These are phyloP conservation scores for Termitomyces sp. DNA, from an alignment of 768 basidiomycete species.

Conservation along the genomic window DNA sequence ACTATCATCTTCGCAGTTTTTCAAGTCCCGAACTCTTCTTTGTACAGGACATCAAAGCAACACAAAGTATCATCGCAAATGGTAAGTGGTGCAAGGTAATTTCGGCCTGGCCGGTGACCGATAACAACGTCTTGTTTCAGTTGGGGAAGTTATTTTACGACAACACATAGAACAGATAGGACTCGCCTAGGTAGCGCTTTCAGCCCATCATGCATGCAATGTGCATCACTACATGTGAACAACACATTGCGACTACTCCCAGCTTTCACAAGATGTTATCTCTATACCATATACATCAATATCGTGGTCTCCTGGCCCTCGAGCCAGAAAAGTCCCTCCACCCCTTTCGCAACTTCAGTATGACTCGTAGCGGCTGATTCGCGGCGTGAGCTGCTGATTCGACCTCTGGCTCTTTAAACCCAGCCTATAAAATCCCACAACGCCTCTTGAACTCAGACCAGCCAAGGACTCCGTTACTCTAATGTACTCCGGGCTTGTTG, in stretches of 20 bases:
- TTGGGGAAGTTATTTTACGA: slow-evolving; percentile 63
- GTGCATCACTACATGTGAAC: background rate
- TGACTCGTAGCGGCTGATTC: slow-evolving; percentile 28
- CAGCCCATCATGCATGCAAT: background rate
- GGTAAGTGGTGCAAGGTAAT: slow-evolving; percentile 29
- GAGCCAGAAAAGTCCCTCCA: background rate
- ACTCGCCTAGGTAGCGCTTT: slow-evolving; percentile 22
- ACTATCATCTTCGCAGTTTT: background rate
- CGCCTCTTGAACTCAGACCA: slow-evolving; percentile 21
- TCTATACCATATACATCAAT: background rate
- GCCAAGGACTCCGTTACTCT: slow-evolving; percentile 25
- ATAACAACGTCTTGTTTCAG: slow-evolving; percentile 22
- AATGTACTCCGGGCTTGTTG: slow-evolving; percentile 26
- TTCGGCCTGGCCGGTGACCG: background rate
- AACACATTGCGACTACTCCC: background rate
- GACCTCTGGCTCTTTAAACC: slow-evolving; percentile 34
- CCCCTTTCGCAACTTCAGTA: background rate
- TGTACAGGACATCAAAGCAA: slow-evolving; percentile 57
- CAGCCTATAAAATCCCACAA: slow-evolving; percentile 32
- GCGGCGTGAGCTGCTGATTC: slow-evolving; percentile 28
- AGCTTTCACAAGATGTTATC: background rate
- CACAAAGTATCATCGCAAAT: slow-evolving; percentile 58
- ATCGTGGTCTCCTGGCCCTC: too few relatives aligned
- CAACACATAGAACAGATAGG: slow-evolving; percentile 57
- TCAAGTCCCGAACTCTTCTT: background rate